Conservation (phyloP, 2,329 filamentous ascomycete species). For the Trichoderma atroviride region DNA sequence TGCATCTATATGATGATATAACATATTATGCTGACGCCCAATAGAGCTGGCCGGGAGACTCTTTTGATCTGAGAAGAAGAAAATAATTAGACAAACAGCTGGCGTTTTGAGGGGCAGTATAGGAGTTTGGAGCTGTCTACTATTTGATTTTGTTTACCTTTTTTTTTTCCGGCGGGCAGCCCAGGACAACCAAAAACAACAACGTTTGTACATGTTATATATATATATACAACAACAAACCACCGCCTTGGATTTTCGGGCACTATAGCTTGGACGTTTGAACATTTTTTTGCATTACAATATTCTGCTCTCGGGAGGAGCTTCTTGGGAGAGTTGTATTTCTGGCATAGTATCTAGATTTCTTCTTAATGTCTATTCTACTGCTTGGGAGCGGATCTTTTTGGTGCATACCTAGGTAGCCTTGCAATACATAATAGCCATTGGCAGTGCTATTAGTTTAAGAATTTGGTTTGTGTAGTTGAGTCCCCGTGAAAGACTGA, state of each 20-base stretch:
- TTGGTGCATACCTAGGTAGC: constrained; percentile 23
- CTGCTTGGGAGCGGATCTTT: constrained; percentile 26
- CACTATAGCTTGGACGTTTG: background rate
- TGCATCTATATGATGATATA: constrained; percentile 29
- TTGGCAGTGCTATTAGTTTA: background rate
- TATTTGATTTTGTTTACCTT: background rate
- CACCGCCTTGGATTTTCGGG: background rate
- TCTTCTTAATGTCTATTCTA: constrained; percentile 36
- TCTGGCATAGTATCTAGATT: constrained; percentile 17
- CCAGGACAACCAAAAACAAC: background rate
- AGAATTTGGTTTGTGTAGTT: background rate
- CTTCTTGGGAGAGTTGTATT: background rate
- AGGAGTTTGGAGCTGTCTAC: constrained; percentile 6
- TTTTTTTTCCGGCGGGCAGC: background rate
- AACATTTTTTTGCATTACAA: constrained; percentile 7
- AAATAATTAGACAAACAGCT: background rate
- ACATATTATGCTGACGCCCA: constrained; percentile 16
- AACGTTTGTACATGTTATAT: constrained; percentile 4
- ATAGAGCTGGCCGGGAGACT: background rate
- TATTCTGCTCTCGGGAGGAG: background rate
- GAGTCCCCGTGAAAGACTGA: background rate
- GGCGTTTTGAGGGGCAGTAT: background rate
- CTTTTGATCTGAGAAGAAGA: background rate
- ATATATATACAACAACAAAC: constrained; percentile 6
- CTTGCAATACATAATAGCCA: constrained; percentile 8